Base-by-base conservation (phyloP, 169 alveolate species). In the Cryptosporidium tyzzeri region DNA sequence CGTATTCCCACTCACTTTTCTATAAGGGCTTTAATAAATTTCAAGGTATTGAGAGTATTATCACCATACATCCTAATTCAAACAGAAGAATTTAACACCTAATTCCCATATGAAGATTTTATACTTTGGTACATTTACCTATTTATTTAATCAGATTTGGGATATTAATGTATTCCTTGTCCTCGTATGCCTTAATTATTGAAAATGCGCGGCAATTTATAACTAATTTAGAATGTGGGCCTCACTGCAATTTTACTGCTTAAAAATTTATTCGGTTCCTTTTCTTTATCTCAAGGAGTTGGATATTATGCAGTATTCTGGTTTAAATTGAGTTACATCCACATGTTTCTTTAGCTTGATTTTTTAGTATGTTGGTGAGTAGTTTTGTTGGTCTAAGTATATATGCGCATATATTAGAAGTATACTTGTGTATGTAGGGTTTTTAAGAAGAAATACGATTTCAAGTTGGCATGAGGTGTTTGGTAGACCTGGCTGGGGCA, bases 361-460 rank as follows among this genome's bases (percentile, higher is more conserved):
- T 55, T 55, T 55, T n/a, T 55, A 55, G 31, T 55, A 55, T 26
- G 67, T 21, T 55, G 67, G 35, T 55, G 67, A 26, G 35, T 55
- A 55, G 67, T 55, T 55, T 55, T 29, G 65, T 23, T 55, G 67
- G 67, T n/a, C 67, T n/a, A 55, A n/a, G 65, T 45, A 45, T 45
- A 45, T 45, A 16, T 48, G 55, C 18, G 21, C 55, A 14, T 48
- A 48, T 48, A 48, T 48, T 48, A 48, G 12, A 14, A 41, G 48
- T 48, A 48, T 14, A 14, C 21, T 14, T 12, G 55, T 8, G 21
- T 21, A 4, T n/a, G 37, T 21, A 55, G 0, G 14, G 3, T 9
- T n/a, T 55, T 5, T 7, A 12, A 0, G 16, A 9, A 21, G 18
- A 1, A 16, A 21, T 23, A 3, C 35, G 1, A 7, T n/a, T 8